These are phyloP conservation scores for Trametes sanguinea DNA, from an alignment of 768 basidiomycete species.

Conservation along the genomic window DNA sequence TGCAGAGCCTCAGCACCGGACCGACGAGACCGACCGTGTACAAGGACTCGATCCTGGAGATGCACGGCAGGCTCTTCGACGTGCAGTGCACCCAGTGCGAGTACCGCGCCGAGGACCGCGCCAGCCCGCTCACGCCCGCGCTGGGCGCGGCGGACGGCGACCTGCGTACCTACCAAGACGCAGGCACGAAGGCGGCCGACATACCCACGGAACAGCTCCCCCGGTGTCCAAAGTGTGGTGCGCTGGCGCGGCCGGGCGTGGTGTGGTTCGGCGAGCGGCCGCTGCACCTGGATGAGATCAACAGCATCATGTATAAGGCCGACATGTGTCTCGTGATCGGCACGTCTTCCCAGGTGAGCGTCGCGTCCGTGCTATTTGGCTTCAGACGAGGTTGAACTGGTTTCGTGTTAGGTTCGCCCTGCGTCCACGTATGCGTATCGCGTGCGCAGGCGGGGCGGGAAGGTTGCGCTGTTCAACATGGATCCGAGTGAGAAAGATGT, in stretches of 20 bases:
- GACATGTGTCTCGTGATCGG: conserved; percentile 43
- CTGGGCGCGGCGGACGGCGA: conserved; percentile 20
- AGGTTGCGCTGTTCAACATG: conserved; percentile 41
- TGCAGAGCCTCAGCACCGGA: neutral
- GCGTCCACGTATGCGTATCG: conserved; percentile 32
- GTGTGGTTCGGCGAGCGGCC: conserved; percentile 44
- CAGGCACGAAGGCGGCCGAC: conserved; percentile 11
- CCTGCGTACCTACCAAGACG: conserved; percentile 23
- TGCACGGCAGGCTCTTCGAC: conserved; percentile 61
- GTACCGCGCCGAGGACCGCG: conserved; percentile 42
- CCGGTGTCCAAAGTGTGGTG: conserved; percentile 33
- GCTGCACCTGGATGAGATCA: conserved; percentile 31
- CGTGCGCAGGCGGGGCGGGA: conserved; percentile 34
- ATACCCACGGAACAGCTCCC: conserved; percentile 33
- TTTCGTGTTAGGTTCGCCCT: conserved; percentile 32
- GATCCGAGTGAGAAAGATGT: conserved; percentile 36
- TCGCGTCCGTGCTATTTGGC: no score
- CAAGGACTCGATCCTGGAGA: conserved; percentile 42
- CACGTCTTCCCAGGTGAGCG: conserved; percentile 37
- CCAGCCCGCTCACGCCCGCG: conserved; percentile 32
- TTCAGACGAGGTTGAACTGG: no score
- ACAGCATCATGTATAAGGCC: conserved; percentile 27
- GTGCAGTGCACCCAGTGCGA: conserved; percentile 40
- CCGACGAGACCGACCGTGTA: neutral
- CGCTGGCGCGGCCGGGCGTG: conserved; percentile 37